Evolutionary conservation across 1,284 basidiomycete genomes (phyloP).

Genomic region (Malassezia caprae): DNA sequence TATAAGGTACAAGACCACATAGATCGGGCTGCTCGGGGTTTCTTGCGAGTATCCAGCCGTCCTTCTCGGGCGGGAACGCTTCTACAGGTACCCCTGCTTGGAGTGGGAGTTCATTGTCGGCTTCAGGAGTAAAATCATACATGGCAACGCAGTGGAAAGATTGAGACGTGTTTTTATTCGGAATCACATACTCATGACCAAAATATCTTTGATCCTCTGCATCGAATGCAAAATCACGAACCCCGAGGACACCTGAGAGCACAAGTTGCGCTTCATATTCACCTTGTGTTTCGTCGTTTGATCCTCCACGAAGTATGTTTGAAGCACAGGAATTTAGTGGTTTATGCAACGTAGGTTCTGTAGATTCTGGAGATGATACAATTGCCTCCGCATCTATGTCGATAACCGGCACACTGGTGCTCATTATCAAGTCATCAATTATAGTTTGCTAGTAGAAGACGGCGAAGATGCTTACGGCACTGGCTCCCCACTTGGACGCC

Average conservation of each 20-base stretch:
- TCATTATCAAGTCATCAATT: neutral
- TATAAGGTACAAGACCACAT: constrained; percentile 12
- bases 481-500: neutral
- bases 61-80: neutral
- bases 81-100: constrained; percentile 7
- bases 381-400: neutral
- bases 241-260: neutral
- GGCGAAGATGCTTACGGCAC: neutral
- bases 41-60: constrained; percentile 13
- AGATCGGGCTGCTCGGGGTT: neutral
- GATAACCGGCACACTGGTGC: neutral
- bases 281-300: neutral
- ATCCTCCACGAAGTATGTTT: neutral
- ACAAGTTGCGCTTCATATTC: neutral
- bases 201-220: constrained; percentile 1
- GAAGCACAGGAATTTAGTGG: neutral
- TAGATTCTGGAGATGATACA: neutral
- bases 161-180: neutral
- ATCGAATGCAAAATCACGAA: constrained; percentile 15
- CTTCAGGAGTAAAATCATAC: constrained; percentile 15
- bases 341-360: neutral
- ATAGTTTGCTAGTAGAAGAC: neutral
- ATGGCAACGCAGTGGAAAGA: neutral
- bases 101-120: constrained; percentile 17
- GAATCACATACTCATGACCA: constrained; percentile 12